Percentiles rank a stretch among this genome's conserved stretches.
Evolutionary conservation across 257 asterid species (phyloP).

Genomic region (Plantago elongata): DNA sequence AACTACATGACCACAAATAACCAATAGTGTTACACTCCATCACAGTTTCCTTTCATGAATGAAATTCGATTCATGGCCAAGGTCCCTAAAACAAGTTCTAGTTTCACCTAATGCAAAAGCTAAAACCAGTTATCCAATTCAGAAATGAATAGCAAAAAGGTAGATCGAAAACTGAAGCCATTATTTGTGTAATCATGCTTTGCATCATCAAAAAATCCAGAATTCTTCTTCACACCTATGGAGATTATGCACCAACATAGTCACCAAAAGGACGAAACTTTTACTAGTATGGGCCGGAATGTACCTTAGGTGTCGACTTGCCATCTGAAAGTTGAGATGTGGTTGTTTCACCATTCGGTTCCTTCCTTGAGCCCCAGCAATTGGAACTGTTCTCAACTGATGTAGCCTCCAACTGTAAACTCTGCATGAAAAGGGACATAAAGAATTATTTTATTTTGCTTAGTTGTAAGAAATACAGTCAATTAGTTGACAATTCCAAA

Average conservation of each 20-base stretch:
- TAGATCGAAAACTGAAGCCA: too few species aligned
- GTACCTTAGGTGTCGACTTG: slow-evolving; percentile 22
- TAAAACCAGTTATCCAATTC: too few species aligned
- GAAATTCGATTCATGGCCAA: too few species aligned
- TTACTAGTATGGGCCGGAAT: background rate
- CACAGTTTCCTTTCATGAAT: too few species aligned
- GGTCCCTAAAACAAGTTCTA: too few species aligned
- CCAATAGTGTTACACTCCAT: too few species aligned
- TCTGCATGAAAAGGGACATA: slow-evolving; percentile 18
- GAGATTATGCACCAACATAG: slow-evolving; percentile 2
- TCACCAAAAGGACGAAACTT: background rate
- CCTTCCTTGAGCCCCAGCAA: slow-evolving; percentile 21
- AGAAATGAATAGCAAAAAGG: too few species aligned
- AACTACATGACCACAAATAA: too few species aligned
- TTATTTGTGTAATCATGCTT: background rate
- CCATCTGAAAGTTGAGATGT: slow-evolving; percentile 21
- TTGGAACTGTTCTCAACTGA: slow-evolving; percentile 17
- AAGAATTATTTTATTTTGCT: background rate
- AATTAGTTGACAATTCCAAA: background rate
- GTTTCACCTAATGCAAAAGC: too few species aligned
- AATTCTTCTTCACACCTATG: background rate
- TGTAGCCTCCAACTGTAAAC: slow-evolving; percentile 5
- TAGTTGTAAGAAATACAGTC: background rate
- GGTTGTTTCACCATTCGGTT: slow-evolving; percentile 12
- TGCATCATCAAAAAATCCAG: too few species aligned